Evolutionary conservation across 208 protist species (phyloP).

Genomic region (Angomonas ambiguus): DNA sequence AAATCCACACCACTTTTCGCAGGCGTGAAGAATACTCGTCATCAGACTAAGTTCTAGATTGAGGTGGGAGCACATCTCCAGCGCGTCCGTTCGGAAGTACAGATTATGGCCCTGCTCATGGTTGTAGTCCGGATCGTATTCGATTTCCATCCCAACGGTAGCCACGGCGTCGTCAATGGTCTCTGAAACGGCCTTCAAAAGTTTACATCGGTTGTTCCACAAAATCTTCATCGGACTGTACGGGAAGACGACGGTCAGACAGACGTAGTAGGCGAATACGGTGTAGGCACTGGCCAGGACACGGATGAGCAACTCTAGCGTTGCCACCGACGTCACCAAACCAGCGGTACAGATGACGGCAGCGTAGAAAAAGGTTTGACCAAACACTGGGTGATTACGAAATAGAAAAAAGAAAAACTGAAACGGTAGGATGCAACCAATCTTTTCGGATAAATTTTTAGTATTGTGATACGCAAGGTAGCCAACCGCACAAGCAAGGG

Average conservation of each 20-base stretch:
- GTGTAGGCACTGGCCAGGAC: conserved; percentile 35
- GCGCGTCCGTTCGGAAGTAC: conserved; percentile 17
- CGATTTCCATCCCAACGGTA: conserved; percentile 15
- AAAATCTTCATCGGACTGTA: conserved; percentile 55
- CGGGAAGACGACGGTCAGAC: conserved; percentile 56
- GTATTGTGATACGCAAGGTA: conserved; percentile 33
- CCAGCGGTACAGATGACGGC: conserved; percentile 27
- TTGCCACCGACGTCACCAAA: conserved; percentile 23
- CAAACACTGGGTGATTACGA: conserved; percentile 30
- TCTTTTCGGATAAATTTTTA: conserved; percentile 20
- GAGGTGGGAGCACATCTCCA: conserved; percentile 35
- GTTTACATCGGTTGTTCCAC: conserved; percentile 31
- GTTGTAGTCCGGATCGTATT: conserved; percentile 5
- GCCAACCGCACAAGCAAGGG: conserved; percentile 28
- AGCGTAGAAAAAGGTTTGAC: conserved; percentile 35
- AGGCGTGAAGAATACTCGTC: conserved; percentile 17
- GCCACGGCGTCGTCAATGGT: conserved; percentile 28
- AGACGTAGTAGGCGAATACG: conserved; percentile 40
- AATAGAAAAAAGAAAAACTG: conserved; percentile 24
- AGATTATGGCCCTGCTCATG: conserved; percentile 2
- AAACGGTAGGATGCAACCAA: conserved; percentile 20
- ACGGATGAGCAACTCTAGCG: conserved; percentile 29
- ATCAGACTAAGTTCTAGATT: conserved; percentile 19
- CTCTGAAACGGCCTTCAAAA: conserved; percentile 29
- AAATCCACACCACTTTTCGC: conserved; percentile 34